phyloP scores from a whole-genome alignment of 1,139 yeast species.

The Pichia terricola region DNA sequence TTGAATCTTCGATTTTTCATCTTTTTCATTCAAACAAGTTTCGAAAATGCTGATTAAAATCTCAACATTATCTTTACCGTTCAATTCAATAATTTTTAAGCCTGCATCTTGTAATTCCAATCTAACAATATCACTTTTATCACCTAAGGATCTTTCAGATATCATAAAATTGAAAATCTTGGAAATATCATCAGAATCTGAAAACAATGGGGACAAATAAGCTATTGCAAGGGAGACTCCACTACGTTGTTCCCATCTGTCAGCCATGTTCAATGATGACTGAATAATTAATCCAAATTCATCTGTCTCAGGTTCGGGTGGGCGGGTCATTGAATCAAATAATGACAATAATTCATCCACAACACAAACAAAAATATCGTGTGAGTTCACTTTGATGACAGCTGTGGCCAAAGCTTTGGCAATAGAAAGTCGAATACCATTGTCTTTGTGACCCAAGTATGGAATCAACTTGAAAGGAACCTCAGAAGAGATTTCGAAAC shows the following conservation, averaged over 20 bases:
- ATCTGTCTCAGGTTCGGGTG: slow-evolving; percentile 71
- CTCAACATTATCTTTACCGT: slow-evolving; percentile 61
- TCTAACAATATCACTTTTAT: slow-evolving; percentile 61
- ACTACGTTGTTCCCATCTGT: slow-evolving; percentile 77
- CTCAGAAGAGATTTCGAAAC: slow-evolving; percentile 36
- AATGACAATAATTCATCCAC: slow-evolving; percentile 41
- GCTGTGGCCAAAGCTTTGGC: slow-evolving; percentile 55
- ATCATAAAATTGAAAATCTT: slow-evolving; percentile 46
- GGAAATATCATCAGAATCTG: slow-evolving; percentile 31
- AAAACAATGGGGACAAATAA: slow-evolving; percentile 44
- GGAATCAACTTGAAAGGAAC: slow-evolving; percentile 38
- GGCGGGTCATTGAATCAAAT: slow-evolving; percentile 54
- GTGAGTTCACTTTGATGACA: slow-evolving; percentile 23
- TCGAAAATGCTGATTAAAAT: slow-evolving; percentile 72
- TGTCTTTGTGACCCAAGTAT: slow-evolving; percentile 45
- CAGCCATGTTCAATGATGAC: slow-evolving; percentile 49
- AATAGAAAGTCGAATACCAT: slow-evolving; percentile 58
- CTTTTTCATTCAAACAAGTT: slow-evolving; percentile 38
- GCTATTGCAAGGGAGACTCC: slow-evolving; percentile 67
- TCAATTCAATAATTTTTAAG: slow-evolving; percentile 50
- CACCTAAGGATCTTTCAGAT: slow-evolving; percentile 59
- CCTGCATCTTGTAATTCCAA: slow-evolving; percentile 90
- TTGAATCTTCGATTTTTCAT: slow-evolving; percentile 38
- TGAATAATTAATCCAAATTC: slow-evolving; percentile 71
- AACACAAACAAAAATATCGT: slow-evolving; percentile 27